Base-by-base conservation (phyloP, 345 rosid genomes). In the Limnanthes douglasii region DNA sequence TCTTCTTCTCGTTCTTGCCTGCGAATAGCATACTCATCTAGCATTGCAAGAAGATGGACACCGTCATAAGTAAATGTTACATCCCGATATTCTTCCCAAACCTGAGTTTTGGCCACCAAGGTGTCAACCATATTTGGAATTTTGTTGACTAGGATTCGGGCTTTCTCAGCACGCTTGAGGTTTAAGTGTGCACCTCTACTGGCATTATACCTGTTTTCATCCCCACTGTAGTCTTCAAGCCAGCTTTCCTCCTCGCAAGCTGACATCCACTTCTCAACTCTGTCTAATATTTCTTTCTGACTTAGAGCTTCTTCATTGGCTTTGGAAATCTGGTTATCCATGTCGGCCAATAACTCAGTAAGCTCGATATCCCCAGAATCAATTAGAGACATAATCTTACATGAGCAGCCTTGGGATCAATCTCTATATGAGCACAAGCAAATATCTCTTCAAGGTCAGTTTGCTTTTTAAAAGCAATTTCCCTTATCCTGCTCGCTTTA, bases 1-100 rank as follows among this genome's bases (percentile, higher is more conserved):
- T 92, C 96, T 53, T 92, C 99, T 64, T 92, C 99, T 52, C 96
- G 67, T 69, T 92, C 99, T 41, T 75, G 94, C 64, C 93, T 69
- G 56, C 80, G 85, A 96, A 92, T 73, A 48, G 93, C 92, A 37
- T 92, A 92, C 64, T 92, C 99, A 45, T 92, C 96, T 21, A 85
- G 63, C 99, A 85, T 92, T 37, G 96, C 96, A 31, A 92, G 73
- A 24, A 92, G 81, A 33, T 94, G 94, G 53, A 92, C 93, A 0
- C 99, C 94, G 46, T 92, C 99, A 41, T 85, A 85, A 21, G 85
- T 60, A 45, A 78, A 92, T 6, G 78, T 61, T 38, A 64, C 39
- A 42, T 71, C 72, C 14, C 60, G 82, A 10, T 80, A 88, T 49
- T 80, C 96, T 62, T 90, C 96, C 96, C 99, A 90, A 9, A 78